A percentile compares a stretch with the other conserved stretches of the same genome.
These are phyloP conservation scores for Beauveria rudraprayagi DNA, from an alignment of 2,329 filamentous ascomycete species.

Conservation along the genomic window DNA sequence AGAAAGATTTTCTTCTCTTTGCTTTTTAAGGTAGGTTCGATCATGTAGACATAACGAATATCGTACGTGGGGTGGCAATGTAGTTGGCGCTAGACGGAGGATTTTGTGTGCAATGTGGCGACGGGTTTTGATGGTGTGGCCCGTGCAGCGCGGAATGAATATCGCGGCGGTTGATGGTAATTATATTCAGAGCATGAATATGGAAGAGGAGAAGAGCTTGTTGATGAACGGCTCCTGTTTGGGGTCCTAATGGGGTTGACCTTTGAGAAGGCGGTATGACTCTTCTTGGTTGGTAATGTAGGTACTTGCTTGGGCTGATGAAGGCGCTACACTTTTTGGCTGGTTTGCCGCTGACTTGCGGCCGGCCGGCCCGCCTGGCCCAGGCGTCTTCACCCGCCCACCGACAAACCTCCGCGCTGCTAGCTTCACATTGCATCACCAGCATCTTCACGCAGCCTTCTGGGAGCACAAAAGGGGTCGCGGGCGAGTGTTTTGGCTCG, in stretches of 20 bases:
- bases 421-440: neutral
- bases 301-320: neutral
- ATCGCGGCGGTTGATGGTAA: neutral
- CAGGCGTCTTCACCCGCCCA: neutral
- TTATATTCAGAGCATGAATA: neutral
- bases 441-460: neutral
- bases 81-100: neutral
- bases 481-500: neutral
- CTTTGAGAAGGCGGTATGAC: neutral
- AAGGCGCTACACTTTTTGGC: neutral
- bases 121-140: neutral
- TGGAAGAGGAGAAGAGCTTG: neutral
- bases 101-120: slow-evolving; percentile 4
- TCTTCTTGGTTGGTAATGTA: neutral
- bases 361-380: too few species aligned
- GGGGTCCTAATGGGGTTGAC: neutral
- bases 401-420: neutral
- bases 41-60: neutral
- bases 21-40: too few species aligned
- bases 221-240: neutral
- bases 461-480: neutral
- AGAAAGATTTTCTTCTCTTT: neutral
- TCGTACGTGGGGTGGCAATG: neutral
- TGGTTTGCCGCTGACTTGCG: neutral
- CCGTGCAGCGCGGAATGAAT: neutral